A percentile compares a stretch with the other conserved stretches of the same genome.
phyloP scores from a whole-genome alignment of 2,329 filamentous ascomycete species.

The Stachybotrys echinatus region DNA sequence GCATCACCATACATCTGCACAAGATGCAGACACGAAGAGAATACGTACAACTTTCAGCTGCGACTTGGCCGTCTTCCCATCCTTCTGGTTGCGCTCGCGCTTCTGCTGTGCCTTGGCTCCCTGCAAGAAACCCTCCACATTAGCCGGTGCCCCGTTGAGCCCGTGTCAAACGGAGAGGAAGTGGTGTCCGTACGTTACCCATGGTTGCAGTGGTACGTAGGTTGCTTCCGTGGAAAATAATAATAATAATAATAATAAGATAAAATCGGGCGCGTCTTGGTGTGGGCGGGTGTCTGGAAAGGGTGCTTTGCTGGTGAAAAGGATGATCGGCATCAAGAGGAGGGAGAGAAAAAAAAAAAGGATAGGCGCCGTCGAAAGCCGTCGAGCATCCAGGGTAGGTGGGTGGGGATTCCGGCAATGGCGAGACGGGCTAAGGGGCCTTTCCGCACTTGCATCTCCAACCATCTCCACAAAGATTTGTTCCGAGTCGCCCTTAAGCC shows the following conservation, averaged over 20 bases:
- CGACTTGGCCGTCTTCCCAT: constrained; percentile 51
- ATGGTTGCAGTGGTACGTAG: constrained; percentile 15
- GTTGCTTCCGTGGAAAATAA: no score
- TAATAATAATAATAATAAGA: no score
- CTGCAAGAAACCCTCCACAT: constrained; percentile 24
- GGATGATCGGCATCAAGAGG: not conserved
- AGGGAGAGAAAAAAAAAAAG: constrained; percentile 4
- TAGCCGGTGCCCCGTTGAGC: constrained; percentile 7
- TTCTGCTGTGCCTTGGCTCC: constrained; percentile 66
- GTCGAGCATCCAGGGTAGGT: not conserved
- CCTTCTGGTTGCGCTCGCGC: constrained; percentile 66
- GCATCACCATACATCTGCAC: not conserved
- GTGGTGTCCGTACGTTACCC: constrained; percentile 26
- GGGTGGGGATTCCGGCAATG: not conserved
- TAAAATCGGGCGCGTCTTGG: no score
- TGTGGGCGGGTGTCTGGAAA: not conserved
- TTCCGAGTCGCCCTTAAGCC: no score
- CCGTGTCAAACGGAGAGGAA: not conserved
- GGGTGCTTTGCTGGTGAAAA: not conserved
- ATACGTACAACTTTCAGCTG: constrained; percentile 62
- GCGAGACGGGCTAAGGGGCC: not conserved
- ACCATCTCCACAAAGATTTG: no score
- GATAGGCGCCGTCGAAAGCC: constrained; percentile 1
- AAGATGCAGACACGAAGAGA: not conserved
- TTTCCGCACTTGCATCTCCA: not conserved